These are phyloP conservation scores for Neurospora discreta DNA, from an alignment of 495 filamentous ascomycete species.

Conservation along the genomic window DNA sequence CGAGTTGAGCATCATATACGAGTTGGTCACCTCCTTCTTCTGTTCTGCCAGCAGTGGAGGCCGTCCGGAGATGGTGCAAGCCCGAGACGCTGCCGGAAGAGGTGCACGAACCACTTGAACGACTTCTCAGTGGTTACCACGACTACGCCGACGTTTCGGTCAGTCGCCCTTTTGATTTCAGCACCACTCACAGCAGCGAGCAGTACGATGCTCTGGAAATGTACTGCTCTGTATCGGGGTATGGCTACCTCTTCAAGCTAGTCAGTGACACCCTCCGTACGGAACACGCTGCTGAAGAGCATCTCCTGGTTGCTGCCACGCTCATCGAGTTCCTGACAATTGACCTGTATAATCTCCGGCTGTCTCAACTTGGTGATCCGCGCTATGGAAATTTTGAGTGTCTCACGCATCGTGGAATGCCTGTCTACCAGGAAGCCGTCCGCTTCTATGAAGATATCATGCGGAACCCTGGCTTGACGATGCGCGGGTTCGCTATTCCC, in stretches of 20 bases:
- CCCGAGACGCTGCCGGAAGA: neutral
- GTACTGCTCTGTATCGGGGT: neutral
- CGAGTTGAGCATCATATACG: neutral
- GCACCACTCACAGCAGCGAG: neutral
- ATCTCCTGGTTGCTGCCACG: neutral
- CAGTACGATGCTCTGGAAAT: neutral
- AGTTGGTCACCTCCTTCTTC: neutral
- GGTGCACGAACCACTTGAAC: neutral
- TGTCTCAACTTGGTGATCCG: neutral
- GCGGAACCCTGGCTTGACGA: neutral
- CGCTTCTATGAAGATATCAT: neutral
- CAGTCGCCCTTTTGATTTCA: neutral
- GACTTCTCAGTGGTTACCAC: neutral
- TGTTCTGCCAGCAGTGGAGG: neutral
- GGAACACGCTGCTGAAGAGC: neutral
- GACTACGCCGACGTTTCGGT: neutral
- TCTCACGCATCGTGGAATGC: neutral
- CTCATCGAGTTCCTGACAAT: neutral
- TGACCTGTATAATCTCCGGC: neutral
- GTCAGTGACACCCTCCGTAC: neutral
- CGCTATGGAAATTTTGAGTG: neutral
- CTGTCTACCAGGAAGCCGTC: neutral
- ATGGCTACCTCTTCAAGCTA: neutral
- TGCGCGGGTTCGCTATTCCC: neutral
- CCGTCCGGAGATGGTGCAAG: neutral